Conservation (phyloP, 1,284 basidiomycete genomes). For the Cystobasidium pallidum region DNA sequence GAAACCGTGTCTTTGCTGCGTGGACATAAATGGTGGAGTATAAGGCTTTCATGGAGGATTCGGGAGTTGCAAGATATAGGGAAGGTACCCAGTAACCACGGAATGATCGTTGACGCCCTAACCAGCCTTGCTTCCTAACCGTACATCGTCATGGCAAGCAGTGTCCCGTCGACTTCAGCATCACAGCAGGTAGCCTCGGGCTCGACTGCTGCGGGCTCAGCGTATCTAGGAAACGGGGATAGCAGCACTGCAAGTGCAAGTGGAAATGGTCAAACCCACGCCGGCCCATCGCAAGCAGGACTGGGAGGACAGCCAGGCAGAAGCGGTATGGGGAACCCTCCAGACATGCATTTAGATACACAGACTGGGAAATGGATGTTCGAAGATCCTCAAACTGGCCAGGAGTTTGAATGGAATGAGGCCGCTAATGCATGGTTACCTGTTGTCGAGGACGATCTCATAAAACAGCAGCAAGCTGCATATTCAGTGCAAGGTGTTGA, state of each 20-base stretch:
- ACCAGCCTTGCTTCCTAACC: not conserved
- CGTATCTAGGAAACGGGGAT: not conserved
- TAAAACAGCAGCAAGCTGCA: slow-evolving; percentile 85
- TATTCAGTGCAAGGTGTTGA: slow-evolving; percentile 88
- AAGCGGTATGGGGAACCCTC: slow-evolving; percentile 36
- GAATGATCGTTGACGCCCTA: too few relatives aligned
- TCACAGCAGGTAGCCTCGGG: not conserved
- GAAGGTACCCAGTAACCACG: too few relatives aligned
- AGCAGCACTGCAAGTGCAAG: not conserved
- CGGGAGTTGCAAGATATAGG: too few relatives aligned
- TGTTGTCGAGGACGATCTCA: slow-evolving; percentile 79
- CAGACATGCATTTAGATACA: slow-evolving; percentile 68
- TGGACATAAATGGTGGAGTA: too few relatives aligned
- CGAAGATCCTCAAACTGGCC: slow-evolving; percentile 78
- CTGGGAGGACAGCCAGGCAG: not conserved
- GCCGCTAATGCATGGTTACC: slow-evolving; percentile 76
- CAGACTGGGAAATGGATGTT: slow-evolving; percentile 78
- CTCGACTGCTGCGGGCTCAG: not conserved
- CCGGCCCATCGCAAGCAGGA: slow-evolving; percentile 16
- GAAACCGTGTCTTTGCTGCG: too few relatives aligned
- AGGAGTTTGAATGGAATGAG: slow-evolving; percentile 84
- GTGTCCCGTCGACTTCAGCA: not conserved
- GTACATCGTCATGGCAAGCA: not conserved
- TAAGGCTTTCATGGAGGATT: too few relatives aligned
- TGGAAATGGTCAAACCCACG: not conserved